Evolutionary conservation across 2,329 filamentous ascomycete genomes (phyloP), one percentile per base, ranked within the genome.

Genomic region (Helminthosporium solani): DNA sequence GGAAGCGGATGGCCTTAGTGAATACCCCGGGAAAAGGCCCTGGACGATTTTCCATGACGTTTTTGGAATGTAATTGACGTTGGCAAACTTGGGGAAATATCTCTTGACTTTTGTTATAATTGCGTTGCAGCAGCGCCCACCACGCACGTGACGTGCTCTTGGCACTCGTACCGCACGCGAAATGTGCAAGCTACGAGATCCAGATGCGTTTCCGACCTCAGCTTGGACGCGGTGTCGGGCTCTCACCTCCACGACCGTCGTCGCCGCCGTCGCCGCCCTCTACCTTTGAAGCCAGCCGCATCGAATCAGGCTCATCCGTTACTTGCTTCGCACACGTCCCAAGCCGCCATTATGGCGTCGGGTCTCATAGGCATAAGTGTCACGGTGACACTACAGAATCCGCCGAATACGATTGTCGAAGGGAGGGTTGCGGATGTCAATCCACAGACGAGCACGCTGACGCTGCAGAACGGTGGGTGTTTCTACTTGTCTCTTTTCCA

Each of bases 361-460:
- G 78, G 83, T 63, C 90, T 92, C 67, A 83, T 89, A 61, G 88
- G 88, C 51, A 80, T 88, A 68, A 83, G 85, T 49, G 88, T 94
- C 72, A 74, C 83, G 49, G 84, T 94, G 61, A 86, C 85, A 28
- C 78, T 94, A 53, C 81, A 79, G 59, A 76, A 82, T 47, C 85
- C 86, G 42, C 78, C 80, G 2, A 81, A 81, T 49, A 81, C 80
- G 33, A 76, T 81, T 58, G 73, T 92, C 40, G 82, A 83, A 50
- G 89, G 89, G 41, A 81, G 82, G 18, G 86, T 95, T 28, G 80
- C 82, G 49, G 78, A 84, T 57, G 84, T 92, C 43, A 78, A 85
- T 50, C 84, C 86, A 20, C 79, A 82, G 62, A 85, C 67, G 21
- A 51, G 66, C 14, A 71, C 83, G 50, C 73, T 95, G 53, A 83